Evolutionary conservation across 192 early-diverging fungal species (phyloP).

Genomic region (Thoreauomyces humboldtii): DNA sequence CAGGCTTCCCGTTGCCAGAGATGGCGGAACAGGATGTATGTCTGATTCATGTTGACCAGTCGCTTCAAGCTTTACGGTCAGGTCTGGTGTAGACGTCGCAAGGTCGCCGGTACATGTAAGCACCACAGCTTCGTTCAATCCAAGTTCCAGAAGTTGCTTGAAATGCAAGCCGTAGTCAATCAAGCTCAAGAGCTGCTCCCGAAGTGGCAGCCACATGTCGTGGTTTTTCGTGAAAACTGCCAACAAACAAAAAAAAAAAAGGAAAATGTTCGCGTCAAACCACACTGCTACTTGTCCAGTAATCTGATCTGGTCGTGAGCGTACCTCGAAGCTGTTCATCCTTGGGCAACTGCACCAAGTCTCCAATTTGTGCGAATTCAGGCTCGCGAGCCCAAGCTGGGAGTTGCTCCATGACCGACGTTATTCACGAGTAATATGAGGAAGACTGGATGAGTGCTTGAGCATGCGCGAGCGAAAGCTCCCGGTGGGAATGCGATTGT

Average conservation of each 20-base stretch:
- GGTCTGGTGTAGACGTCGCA: not conserved
- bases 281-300: not conserved
- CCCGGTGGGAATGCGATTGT: no score
- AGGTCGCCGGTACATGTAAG: conserved; percentile 8
- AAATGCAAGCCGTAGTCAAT: not conserved
- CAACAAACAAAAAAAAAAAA: no score
- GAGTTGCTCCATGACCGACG: no score
- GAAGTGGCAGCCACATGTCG: conserved; percentile 2
- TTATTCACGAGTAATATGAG: no score
- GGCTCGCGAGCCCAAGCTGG: no score
- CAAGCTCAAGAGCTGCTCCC: not conserved
- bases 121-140: not conserved
- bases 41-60: not conserved
- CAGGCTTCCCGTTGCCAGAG: not conserved
- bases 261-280: not conserved
- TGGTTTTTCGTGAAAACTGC: not conserved
- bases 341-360: not conserved
- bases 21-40: not conserved
- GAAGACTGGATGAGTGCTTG: no score
- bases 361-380: conserved; percentile 1
- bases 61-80: not conserved
- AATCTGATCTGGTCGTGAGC: not conserved
- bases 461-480: no score
- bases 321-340: not conserved
- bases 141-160: not conserved